Percentiles rank a stretch among this genome's conserved stretches.
Conservation (phyloP, 1,139 yeast genomes). For the Kodamaea suecica region DNA sequence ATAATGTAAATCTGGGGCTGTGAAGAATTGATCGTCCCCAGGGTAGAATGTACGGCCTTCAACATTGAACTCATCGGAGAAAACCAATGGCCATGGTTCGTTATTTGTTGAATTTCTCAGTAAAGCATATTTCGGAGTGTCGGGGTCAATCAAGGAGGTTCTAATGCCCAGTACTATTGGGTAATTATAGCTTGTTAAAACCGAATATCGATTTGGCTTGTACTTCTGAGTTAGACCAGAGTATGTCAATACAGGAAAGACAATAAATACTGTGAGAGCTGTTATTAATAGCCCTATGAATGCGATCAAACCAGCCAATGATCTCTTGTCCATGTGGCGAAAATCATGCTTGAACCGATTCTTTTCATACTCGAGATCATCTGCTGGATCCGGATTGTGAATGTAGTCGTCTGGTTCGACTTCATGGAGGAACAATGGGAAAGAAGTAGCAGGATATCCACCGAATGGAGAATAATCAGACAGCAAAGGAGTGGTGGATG, state of each 20-base stretch:
- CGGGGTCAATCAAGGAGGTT: slow-evolving; percentile 25
- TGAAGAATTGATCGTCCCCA: slow-evolving; percentile 32
- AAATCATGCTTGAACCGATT: slow-evolving; percentile 25
- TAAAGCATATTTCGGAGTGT: slow-evolving; percentile 21
- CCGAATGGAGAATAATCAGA: slow-evolving; percentile 28
- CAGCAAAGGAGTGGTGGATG: not conserved
- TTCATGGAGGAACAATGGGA: slow-evolving; percentile 27
- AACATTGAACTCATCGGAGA: slow-evolving; percentile 28
- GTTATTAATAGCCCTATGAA: slow-evolving; percentile 18
- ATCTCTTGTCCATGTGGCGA: slow-evolving; percentile 22
- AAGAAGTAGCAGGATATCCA: slow-evolving; percentile 27
- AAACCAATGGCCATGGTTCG: slow-evolving; percentile 24
- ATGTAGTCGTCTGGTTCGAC: slow-evolving; percentile 27
- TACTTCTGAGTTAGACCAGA: slow-evolving; percentile 17
- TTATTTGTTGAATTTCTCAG: slow-evolving; percentile 15
- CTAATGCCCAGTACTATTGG: slow-evolving; percentile 26
- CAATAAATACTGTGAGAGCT: slow-evolving; percentile 19
- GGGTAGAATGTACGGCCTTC: slow-evolving; percentile 30
- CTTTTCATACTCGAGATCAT: slow-evolving; percentile 27
- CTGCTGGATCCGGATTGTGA: slow-evolving; percentile 29
- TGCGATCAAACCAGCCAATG: slow-evolving; percentile 21
- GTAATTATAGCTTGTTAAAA: slow-evolving; percentile 21
- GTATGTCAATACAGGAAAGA: slow-evolving; percentile 25
- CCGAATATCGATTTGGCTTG: slow-evolving; percentile 19
- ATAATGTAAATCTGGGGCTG: slow-evolving; percentile 27